Percentiles rank a stretch among this genome's conserved stretches.
Evolutionary conservation across 768 basidiomycete species (phyloP).

Genomic region (Clathrus columnatus): DNA sequence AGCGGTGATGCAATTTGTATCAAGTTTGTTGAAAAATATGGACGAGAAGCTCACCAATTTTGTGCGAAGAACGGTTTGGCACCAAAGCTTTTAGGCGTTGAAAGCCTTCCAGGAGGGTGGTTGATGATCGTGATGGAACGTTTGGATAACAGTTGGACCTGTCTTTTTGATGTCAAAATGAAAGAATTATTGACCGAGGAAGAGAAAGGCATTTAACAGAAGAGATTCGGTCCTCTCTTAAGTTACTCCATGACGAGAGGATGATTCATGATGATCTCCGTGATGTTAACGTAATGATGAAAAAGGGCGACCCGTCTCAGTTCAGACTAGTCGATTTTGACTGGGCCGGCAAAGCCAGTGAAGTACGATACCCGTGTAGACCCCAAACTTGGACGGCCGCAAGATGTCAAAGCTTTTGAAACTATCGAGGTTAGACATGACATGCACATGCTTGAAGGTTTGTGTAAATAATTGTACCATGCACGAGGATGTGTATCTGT

Average conservation of each 20-base stretch:
- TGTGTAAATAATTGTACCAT: too few relatives aligned
- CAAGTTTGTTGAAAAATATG: conserved; percentile 22
- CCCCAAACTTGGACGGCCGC: too few relatives aligned
- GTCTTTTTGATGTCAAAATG: too few relatives aligned
- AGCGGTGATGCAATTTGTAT: conserved; percentile 23
- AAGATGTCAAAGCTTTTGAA: too few relatives aligned
- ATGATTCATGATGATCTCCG: conserved; percentile 28
- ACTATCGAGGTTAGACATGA: too few relatives aligned
- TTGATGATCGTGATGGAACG: conserved; percentile 28
- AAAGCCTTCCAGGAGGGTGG: conserved; percentile 23
- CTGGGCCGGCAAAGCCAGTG: conserved; percentile 20
- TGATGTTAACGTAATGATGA: conserved; percentile 23
- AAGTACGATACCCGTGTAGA: conserved; percentile 20
- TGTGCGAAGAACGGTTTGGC: conserved; percentile 19
- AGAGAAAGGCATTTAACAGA: too few relatives aligned
- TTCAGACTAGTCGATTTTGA: conserved; percentile 25
- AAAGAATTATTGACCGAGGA: too few relatives aligned
- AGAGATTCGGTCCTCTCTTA: too few relatives aligned
- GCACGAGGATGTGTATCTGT: too few relatives aligned
- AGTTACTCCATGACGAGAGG: conserved; percentile 17
- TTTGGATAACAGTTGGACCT: too few relatives aligned
- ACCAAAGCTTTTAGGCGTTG: conserved; percentile 20
- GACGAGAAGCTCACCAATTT: conserved; percentile 20
- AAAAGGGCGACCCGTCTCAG: neutral
- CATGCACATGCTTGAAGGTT: too few relatives aligned